These are phyloP conservation scores for Beverwykella pulmonaria DNA, from an alignment of 495 filamentous ascomycete genomes.

Conservation along the genomic window DNA sequence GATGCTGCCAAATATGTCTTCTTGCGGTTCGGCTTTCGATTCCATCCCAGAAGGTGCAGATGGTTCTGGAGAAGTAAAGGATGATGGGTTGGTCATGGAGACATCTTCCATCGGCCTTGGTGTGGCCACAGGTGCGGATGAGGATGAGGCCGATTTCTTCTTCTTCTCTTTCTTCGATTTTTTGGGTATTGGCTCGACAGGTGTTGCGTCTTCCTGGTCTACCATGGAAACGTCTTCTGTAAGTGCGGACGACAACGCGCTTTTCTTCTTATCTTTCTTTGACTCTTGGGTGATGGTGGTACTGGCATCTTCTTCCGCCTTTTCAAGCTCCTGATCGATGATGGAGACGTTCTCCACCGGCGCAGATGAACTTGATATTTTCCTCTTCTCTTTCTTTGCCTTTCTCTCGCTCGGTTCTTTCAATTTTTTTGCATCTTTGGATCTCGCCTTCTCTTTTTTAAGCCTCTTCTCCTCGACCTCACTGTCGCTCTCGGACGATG, in stretches of 20 bases:
- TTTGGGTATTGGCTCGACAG: background rate
- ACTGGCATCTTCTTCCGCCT: background rate
- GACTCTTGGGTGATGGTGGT: background rate
- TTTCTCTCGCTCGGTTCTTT: background rate
- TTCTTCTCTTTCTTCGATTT: slow-evolving; percentile 2
- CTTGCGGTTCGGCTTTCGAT: background rate
- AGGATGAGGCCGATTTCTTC: background rate
- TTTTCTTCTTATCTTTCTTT: background rate
- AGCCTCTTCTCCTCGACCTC: background rate
- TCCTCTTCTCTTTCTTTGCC: slow-evolving; percentile 1
- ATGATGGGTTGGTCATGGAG: background rate
- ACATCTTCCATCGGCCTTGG: background rate
- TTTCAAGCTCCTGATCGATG: background rate
- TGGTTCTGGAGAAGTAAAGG: background rate
- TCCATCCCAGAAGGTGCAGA: background rate
- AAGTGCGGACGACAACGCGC: background rate
- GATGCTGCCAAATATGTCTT: slow-evolving; percentile 36
- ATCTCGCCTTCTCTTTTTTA: background rate
- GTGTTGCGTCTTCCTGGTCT: background rate
- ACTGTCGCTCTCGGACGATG: background rate
- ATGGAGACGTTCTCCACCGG: background rate
- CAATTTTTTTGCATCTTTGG: background rate
- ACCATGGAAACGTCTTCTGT: background rate
- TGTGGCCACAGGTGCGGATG: background rate
- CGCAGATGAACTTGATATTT: background rate